Percentiles rank a stretch among this genome's conserved stretches.
Conservation (phyloP, 2,329 filamentous ascomycete species). For the Lasiodiplodia citricola region DNA sequence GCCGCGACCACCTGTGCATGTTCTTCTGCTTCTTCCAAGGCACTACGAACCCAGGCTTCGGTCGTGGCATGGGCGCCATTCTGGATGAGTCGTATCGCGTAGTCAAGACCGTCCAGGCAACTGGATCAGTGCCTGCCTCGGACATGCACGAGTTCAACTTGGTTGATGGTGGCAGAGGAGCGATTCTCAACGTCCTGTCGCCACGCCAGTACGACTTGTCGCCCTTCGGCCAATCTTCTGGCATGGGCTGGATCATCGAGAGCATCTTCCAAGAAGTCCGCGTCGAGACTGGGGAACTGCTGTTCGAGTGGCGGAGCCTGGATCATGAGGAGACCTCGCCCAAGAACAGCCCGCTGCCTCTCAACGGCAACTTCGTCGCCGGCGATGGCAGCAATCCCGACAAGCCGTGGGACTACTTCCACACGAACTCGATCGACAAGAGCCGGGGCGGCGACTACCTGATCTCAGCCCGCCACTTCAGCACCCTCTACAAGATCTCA, state of each 20-base stretch:
- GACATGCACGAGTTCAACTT: conserved; percentile 61
- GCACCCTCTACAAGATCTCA: conserved; percentile 55
- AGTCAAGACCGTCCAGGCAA: conserved; percentile 51
- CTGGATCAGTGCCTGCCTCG: conserved; percentile 45
- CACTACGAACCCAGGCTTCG: conserved; percentile 58
- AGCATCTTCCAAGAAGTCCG: too few species aligned
- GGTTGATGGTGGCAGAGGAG: conserved; percentile 50
- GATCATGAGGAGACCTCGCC: too few species aligned
- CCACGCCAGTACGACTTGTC: too few species aligned
- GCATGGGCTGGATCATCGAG: too few species aligned
- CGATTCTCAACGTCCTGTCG: not conserved
- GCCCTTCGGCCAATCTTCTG: too few species aligned
- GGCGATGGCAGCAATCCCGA: not conserved
- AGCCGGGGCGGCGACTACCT: conserved; percentile 57
- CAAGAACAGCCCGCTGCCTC: too few species aligned
- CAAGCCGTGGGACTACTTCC: conserved; percentile 47
- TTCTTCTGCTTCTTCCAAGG: conserved; percentile 52
- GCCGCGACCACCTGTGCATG: conserved; percentile 53
- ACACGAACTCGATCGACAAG: conserved; percentile 63
- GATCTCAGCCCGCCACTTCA: conserved; percentile 58
- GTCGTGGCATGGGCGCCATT: conserved; percentile 57
- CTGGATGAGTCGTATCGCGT: conserved; percentile 57
- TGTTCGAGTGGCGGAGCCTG: too few species aligned
- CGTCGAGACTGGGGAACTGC: too few species aligned
- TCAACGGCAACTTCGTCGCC: too few species aligned